Evolutionary conservation across 2,329 filamentous ascomycete genomes (phyloP), one percentile per base, ranked within the genome.

Genomic region (Fusarium ramigenum): DNA sequence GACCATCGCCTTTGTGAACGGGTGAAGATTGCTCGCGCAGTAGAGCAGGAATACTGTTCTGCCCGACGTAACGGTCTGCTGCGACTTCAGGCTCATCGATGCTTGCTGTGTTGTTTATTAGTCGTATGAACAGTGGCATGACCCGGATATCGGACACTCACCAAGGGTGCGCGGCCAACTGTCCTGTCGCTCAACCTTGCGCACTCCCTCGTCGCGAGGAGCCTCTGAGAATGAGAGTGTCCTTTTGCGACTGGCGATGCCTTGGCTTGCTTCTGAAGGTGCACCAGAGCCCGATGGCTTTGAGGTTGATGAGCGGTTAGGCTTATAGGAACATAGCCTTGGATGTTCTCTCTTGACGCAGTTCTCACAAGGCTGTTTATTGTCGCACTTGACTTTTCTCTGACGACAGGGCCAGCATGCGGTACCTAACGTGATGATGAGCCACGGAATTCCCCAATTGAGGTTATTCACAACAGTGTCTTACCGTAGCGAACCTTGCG

Each of bases 311-410:
- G 79, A 82, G 80, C 81, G 81, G 78, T 91, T 92, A 19, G 90
- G 90, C 78, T 91, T 91, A 82, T 92, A 92, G 34, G 89, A 91
- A 78, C 90, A 92, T 57, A 92, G 83, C 80, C 88, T 86, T 5
- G 89, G 86, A 74, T 92, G 90, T 66, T 92, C 89, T 61, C 90
- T 84, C 83, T 91, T 91, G 77, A 91, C 86, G 77, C 90, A 92
- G 78, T 92, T 92, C 77, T 92, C 89, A 80, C 90, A 92, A 2
- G 90, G 90, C 77, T 90, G 87, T 79, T 91, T 89, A 80, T 91
- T 92, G 82, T 92, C 90, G 79, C 90, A 92, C 82, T 92, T 92
- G 44, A 92, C 90, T 81, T 92, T 92, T 72, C 90, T 86, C 80
- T 92, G 90, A 50, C 90, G 85, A 78, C 90, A 92, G 18, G 90